Evolutionary conservation across 2,329 filamentous ascomycete genomes (phyloP), one percentile per base, ranked within the genome.

Genomic region (Elsinoe necatrix): DNA sequence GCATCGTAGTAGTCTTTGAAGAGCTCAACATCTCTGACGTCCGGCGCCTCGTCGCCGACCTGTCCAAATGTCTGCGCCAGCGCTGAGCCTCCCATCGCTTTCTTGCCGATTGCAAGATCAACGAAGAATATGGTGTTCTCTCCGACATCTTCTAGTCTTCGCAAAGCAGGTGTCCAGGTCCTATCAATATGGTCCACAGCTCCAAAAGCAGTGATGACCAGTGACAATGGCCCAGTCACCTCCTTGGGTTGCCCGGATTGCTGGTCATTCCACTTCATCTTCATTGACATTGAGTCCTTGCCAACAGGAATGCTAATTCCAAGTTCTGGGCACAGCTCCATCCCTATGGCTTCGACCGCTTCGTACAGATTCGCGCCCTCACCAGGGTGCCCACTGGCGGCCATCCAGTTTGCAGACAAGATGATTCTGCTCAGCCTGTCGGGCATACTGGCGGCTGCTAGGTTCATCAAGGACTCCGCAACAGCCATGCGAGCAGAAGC

Each of bases 251-350:
- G 79, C 16, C 82, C 80, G 27, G 77, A 81, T 57, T 80, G 75
- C 60, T 77, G 75, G 63, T 92, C 87, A 67, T 83, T 86, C 93
- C 93, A 97, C 57, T 89, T 89, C 66, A 95, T 92, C 77, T 96
- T 96, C 93, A 98, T 97, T 2, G 91, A 96, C 72, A 95, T 95
- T 0, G 92, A 97, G 71, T 98, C 93, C 73, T 98, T 97, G 56
- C 93, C 93, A 7, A 97, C 93, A 3, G 93, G 93, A 59, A 98
- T 97, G 57, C 87, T 89, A 60, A 98, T 83, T 31, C 88, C 89
- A n/a, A 97, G 79, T 64, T 87, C 79, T 1, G 90, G 90, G 72
- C 93, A 98, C 7, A 98, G 77, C 48, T 95, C 87, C 82, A 95
- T 86, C 50, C 91, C 91, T 58, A 96, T 90, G 8, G 92, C 90